A percentile compares a stretch with the other conserved stretches of the same genome.
These are phyloP conservation scores for Cucurbita maxima DNA, from an alignment of 306 rosid genomes.

Conservation along the genomic window DNA sequence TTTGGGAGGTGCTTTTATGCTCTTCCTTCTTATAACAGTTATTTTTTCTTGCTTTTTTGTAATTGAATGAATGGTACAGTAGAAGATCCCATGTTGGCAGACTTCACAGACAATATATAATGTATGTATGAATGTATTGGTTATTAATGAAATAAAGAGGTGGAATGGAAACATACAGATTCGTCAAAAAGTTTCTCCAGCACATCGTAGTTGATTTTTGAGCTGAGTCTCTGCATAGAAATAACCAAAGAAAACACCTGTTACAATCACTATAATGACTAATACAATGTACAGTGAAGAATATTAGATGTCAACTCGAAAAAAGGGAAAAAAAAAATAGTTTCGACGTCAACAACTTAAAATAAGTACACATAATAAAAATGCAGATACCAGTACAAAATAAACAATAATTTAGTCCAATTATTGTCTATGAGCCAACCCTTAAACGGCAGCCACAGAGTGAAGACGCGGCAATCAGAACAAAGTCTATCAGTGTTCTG, in stretches of 20 bases:
- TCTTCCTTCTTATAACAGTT: background rate
- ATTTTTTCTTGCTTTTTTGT: background rate
- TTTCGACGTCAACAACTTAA: background rate
- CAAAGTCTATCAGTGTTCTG: background rate
- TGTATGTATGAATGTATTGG: background rate
- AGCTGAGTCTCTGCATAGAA: conserved; percentile 43
- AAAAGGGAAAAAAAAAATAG: too few species aligned
- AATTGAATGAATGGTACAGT: background rate
- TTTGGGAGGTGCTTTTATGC: background rate
- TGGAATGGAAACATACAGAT: background rate
- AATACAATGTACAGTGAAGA: background rate
- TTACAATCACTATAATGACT: background rate
- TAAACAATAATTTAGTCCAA: background rate
- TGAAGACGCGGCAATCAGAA: background rate
- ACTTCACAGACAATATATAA: background rate
- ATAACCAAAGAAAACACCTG: background rate
- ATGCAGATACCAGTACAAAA: background rate
- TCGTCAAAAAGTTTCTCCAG: conserved; percentile 30
- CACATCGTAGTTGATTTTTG: conserved; percentile 47
- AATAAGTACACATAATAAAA: background rate
- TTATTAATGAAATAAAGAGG: background rate
- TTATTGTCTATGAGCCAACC: background rate
- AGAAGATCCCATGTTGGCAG: background rate
- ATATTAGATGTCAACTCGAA: background rate
- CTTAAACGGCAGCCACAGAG: background rate